phyloP scores from a whole-genome alignment of 495 filamentous ascomycete genomes.

The Penicillium coprophilum region DNA sequence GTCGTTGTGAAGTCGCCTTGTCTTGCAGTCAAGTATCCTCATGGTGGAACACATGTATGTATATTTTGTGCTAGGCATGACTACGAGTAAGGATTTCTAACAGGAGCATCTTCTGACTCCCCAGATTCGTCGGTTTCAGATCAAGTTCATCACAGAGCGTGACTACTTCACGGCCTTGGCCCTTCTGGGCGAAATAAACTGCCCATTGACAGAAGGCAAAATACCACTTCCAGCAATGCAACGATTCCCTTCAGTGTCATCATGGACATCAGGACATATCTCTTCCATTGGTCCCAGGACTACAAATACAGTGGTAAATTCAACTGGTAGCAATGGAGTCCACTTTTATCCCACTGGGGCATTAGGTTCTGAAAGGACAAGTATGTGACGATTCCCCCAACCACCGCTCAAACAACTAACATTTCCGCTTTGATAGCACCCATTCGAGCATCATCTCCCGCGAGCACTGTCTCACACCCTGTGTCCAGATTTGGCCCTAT shows the following conservation, averaged over 20 bases:
- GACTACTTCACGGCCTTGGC: slow-evolving; percentile 43
- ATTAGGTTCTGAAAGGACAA: slow-evolving; percentile 11
- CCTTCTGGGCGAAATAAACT: slow-evolving; percentile 40
- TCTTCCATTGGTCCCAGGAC: slow-evolving; percentile 9
- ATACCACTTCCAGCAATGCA: slow-evolving; percentile 18
- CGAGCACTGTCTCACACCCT: slow-evolving; percentile 12
- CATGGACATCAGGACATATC: slow-evolving; percentile 25
- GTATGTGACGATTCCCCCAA: slow-evolving; percentile 8
- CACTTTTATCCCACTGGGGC: slow-evolving; percentile 10
- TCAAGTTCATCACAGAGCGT: slow-evolving; percentile 39
- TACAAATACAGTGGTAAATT: slow-evolving; percentile 8
- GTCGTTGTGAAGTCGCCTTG: slow-evolving; percentile 47
- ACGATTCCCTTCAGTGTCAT: slow-evolving; percentile 30
- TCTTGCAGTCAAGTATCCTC: slow-evolving; percentile 44
- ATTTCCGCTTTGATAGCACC: not conserved
- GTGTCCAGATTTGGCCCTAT: not conserved
- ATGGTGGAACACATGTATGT: slow-evolving; percentile 19
- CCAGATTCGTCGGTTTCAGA: slow-evolving; percentile 45
- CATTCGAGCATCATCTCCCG: slow-evolving; percentile 11
- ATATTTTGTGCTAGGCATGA: not conserved
- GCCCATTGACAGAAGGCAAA: slow-evolving; percentile 41
- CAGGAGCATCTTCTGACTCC: not conserved
- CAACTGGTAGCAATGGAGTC: slow-evolving; percentile 14
- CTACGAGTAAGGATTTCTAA: not conserved
- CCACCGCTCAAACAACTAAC: not conserved